Evolutionary conservation across 805 yeast genomes (phyloP), one percentile per base, ranked within the genome.

Genomic region (Zygoascus tannicola): DNA sequence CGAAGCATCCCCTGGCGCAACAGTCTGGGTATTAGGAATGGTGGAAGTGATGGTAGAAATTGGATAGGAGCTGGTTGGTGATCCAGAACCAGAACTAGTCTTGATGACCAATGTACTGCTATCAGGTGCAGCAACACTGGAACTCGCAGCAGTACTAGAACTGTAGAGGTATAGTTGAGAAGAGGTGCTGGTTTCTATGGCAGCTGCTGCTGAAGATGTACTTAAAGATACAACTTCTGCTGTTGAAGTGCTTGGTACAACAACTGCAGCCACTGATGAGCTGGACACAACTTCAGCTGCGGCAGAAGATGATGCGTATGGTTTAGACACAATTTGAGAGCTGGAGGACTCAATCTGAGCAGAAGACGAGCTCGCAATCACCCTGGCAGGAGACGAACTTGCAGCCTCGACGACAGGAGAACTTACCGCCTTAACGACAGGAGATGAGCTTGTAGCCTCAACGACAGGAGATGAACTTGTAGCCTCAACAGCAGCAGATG

Each of bases 161-260:
- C n/a, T n/a, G n/a, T n/a, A n/a, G n/a, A n/a, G n/a, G n/a, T n/a
- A n/a, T n/a, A n/a, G n/a, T n/a, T n/a, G n/a, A n/a, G n/a, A 33
- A 33, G 36, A 15, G 10, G 36, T n/a, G 21, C 16, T 22, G 10
- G 41, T 12, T 22, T 19, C 23, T n/a, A 36, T 32, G n/a, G 28
- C 15, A 21, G 37, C 41, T n/a, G 30, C 15, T 12, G 28, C 22
- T 20, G 32, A 20, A 4, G 42, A n/a, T n/a, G n/a, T n/a, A n/a
- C n/a, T n/a, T n/a, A n/a, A n/a, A n/a, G n/a, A 19, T 10, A 37
- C 14, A 28, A 20, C 28, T 5, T 22, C 19, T 12, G 40, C 43
- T 22, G 44, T 30, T 19, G 43, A 15, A 12, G 44, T 4, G 3
- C 35, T 22, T 12, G 32, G 23, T 18, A 23, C 46, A 15, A n/a